Percentiles rank a stretch among this genome's conserved stretches.
phyloP scores from a whole-genome alignment of 2,329 filamentous ascomycete species.

The Chaetothyriales sp. region DNA sequence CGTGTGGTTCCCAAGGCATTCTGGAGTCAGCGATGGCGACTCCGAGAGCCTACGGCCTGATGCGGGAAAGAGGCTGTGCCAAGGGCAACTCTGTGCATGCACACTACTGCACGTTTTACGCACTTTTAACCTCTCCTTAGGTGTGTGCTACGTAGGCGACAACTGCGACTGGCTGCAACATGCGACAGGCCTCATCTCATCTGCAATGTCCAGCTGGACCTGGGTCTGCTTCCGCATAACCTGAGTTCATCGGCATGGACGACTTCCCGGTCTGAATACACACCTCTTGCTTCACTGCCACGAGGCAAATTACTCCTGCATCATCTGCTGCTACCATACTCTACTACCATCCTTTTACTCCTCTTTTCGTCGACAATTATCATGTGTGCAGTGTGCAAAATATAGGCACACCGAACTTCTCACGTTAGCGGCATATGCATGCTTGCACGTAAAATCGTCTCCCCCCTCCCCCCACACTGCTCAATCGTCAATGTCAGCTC shows the following conservation, averaged over 20 bases:
- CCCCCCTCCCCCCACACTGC: too few relatives aligned
- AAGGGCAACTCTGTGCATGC: slow-evolving; percentile 3
- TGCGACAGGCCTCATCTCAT: not conserved
- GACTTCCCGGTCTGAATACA: slow-evolving; percentile 31
- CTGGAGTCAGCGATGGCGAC: slow-evolving; percentile 8
- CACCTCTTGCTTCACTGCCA: not conserved
- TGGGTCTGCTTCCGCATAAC: slow-evolving; percentile 41
- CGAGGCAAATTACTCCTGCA: not conserved
- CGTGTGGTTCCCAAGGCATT: not conserved
- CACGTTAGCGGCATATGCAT: not conserved
- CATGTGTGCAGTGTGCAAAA: not conserved
- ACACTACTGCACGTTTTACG: not conserved
- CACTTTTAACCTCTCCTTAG: slow-evolving; percentile 2
- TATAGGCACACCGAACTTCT: not conserved
- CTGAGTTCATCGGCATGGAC: slow-evolving; percentile 51
- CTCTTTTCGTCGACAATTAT: too few relatives aligned
- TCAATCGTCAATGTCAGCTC: not conserved
- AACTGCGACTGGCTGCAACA: slow-evolving; percentile 5
- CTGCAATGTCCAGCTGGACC: not conserved
- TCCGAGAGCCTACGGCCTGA: slow-evolving; percentile 7
- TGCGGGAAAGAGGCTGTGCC: not conserved
- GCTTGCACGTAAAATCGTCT: not conserved
- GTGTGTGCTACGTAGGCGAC: not conserved
- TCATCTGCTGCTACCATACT: not conserved
- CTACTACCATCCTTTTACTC: not conserved